Evolutionary conservation across 192 early-diverging fungal genomes (phyloP), one percentile per base, ranked within the genome.

Genomic region (Backusella psychrophila): DNA sequence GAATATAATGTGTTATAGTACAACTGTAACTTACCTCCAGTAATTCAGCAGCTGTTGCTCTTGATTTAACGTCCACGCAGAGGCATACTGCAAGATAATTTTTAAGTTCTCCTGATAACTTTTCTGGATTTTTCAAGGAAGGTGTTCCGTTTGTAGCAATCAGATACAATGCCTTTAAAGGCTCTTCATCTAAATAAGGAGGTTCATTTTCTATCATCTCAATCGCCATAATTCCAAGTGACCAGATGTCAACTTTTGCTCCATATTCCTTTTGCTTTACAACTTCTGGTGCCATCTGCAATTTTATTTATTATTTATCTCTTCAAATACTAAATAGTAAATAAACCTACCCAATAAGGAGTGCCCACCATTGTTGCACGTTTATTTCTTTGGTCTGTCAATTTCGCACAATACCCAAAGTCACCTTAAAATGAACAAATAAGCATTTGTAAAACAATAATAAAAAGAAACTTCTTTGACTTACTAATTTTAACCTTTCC

Each of bases 151-250:
- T 98, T 14, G 96, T 99, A 2, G 96, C 96, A 88, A 98, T 98
- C 71, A 98, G 78, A 79, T 96, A 97, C 44, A 98, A 78, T 14
- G 96, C 96, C 63, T 90, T 87, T 34, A 97, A 85, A n/a, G 97
- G 97, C 69, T 97, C 92, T 78, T 97, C 96, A 75, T 99, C 91
- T 67, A 99, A 81, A 85, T 99, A 99, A 36, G 97, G 97, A 68
- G 97, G 97, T 80, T 99, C 95, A 38, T 94, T 94, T 80, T 99
- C 97, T 67, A 98, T 87, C 96, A 97, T 98, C 80, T 99, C 97
- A 72, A 99, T 97, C 8, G 93, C 94, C 96, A 98, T 96, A 82
- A 98, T 97, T 11, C 97, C 97, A 49, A 97, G 78, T 19, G 95
- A 96, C 97, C 97, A 99, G 44, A 99, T 92, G 77, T 99, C 97